Evolutionary conservation across 352 stramenopile species (phyloP).

Genomic region (Phytophthora rubi): DNA sequence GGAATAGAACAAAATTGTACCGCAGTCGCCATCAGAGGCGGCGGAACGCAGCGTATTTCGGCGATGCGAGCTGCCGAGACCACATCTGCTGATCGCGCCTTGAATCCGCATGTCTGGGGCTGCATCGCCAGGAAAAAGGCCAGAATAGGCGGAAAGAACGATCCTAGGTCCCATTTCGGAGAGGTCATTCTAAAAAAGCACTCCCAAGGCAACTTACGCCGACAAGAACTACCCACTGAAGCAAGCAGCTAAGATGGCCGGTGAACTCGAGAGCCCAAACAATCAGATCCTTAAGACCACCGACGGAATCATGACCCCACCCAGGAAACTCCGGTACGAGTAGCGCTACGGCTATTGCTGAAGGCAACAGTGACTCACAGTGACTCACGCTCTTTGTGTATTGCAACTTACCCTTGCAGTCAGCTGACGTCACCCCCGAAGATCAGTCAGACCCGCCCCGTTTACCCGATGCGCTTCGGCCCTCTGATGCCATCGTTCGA

Average conservation of each 20-base stretch:
- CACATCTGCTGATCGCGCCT: constrained; percentile 14
- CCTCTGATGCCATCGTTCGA: constrained; percentile 32
- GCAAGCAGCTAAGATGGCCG: constrained; percentile 22
- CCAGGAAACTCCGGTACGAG: constrained; percentile 28
- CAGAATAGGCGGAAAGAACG: constrained; percentile 24
- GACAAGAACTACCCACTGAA: constrained; percentile 21
- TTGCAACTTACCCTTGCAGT: constrained; percentile 1
- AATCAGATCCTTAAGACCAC: background rate
- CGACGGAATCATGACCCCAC: constrained; percentile 20
- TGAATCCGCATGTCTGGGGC: constrained; percentile 16
- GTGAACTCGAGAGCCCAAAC: constrained; percentile 15
- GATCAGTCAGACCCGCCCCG: constrained; percentile 25
- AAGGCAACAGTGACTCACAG: background rate
- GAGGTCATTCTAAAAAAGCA: constrained; percentile 41
- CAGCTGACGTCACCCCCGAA: constrained; percentile 31
- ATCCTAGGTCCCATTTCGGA: background rate
- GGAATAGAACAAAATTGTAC: constrained; percentile 18
- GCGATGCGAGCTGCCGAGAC: constrained; percentile 25
- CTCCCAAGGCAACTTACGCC: constrained; percentile 3
- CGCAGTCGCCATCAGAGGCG: constrained; percentile 13
- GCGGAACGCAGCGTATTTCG: constrained; percentile 32
- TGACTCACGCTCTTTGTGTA: constrained; percentile 16
- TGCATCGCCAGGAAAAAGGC: constrained; percentile 19
- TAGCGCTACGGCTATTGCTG: background rate
- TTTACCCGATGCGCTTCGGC: constrained; percentile 28